Conservation (phyloP, 805 yeast genomes). For the Kregervanrija fluxuum region DNA sequence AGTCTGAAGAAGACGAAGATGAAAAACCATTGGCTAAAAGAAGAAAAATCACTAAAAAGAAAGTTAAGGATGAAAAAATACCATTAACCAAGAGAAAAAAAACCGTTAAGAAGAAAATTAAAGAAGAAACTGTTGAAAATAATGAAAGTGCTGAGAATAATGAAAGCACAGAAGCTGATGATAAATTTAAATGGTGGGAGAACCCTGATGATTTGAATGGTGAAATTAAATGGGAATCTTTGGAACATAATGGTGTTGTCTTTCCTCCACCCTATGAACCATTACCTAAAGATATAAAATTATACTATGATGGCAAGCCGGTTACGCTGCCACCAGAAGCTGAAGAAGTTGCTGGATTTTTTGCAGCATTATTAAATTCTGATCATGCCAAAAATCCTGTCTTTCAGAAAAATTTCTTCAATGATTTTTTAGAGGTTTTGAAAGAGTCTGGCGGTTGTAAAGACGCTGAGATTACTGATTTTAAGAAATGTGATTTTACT, state of each 20-base stretch:
- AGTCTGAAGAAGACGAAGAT: background rate
- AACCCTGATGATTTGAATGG: constrained; percentile 66
- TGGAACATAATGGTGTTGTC: constrained; percentile 84
- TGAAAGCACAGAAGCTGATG: constrained; percentile 35
- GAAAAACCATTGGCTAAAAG: background rate
- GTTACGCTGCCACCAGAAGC: constrained; percentile 72
- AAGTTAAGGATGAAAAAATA: constrained; percentile 3
- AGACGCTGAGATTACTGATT: constrained; percentile 42
- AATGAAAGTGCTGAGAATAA: constrained; percentile 1
- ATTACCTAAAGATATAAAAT: constrained; percentile 66
- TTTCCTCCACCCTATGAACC: constrained; percentile 93
- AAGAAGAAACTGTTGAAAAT: constrained; percentile 5
- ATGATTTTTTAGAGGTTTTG: constrained; percentile 65
- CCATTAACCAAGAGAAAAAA: background rate
- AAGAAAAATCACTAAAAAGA: background rate
- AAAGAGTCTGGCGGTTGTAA: constrained; percentile 61
- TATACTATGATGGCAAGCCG: constrained; percentile 70
- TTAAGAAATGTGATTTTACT: constrained; percentile 69
- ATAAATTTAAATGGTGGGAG: constrained; percentile 78
- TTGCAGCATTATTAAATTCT: constrained; percentile 78
- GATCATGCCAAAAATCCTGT: constrained; percentile 86
- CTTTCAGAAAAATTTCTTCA: constrained; percentile 81
- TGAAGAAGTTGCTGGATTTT: constrained; percentile 96
- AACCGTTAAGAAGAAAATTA: constrained; percentile 1
- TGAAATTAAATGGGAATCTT: constrained; percentile 75